phyloP scores from a whole-genome alignment of 2,329 filamentous ascomycete species.

The Pseudocercospora fijiensis region DNA sequence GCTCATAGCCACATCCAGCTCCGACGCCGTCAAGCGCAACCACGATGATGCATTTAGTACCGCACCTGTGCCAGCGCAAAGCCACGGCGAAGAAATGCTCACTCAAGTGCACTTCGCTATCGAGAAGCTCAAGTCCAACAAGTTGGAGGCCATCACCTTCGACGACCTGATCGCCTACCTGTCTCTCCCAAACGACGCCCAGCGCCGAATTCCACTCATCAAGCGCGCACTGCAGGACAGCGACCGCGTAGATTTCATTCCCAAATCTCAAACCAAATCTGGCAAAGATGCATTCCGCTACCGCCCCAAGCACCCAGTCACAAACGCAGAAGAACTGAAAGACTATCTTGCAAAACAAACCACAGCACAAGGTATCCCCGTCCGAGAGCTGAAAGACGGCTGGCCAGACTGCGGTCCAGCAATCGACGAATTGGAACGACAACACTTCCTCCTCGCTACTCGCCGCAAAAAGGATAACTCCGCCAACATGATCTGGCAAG shows the following conservation, averaged over 20 bases:
- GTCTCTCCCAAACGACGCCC: conserved; percentile 57
- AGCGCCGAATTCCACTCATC: conserved; percentile 53
- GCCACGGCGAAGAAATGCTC: conserved; percentile 62
- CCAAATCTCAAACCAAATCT: conserved; percentile 34
- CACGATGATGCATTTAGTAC: conserved; percentile 30
- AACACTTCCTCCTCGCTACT: conserved; percentile 79
- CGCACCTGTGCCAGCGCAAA: conserved; percentile 48
- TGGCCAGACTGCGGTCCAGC: conserved; percentile 82
- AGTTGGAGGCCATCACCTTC: conserved; percentile 65
- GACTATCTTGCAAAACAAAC: conserved; percentile 77
- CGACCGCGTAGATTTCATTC: conserved; percentile 61
- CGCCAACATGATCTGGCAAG: conserved; percentile 82
- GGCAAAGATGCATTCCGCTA: conserved; percentile 75
- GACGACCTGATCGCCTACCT: conserved; percentile 78
- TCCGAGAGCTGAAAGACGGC: conserved; percentile 92
- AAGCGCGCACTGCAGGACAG: conserved; percentile 66
- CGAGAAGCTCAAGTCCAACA: conserved; percentile 72
- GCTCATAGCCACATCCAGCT: conserved; percentile 54
- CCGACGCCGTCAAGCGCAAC: conserved; percentile 59
- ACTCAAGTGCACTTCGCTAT: conserved; percentile 87
- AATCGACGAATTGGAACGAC: conserved; percentile 72
- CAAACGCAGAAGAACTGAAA: conserved; percentile 72
- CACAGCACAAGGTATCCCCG: conserved; percentile 75
- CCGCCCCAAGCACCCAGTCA: conserved; percentile 79
- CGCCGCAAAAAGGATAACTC: conserved; percentile 90